Evolutionary conservation across 2,329 filamentous ascomycete genomes (phyloP).

Genomic region (Elsinoe arachidis): DNA sequence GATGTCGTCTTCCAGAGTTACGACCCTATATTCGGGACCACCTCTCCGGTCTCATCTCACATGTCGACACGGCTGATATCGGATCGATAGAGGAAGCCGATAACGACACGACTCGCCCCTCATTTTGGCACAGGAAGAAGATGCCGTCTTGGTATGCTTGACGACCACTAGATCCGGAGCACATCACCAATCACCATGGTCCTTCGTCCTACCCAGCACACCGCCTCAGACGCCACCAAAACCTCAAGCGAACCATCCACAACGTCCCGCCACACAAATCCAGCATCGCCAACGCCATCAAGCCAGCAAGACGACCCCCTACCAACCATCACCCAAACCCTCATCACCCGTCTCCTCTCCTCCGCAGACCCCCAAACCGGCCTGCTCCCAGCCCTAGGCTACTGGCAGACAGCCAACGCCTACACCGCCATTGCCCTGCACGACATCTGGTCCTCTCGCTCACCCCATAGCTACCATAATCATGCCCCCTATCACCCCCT

Average conservation of each 20-base stretch:
- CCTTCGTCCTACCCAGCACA: neutral
- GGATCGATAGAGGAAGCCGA: neutral
- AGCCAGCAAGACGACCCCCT: neutral
- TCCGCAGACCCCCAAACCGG: conserved; percentile 19
- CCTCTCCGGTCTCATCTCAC: neutral
- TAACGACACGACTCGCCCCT: no score
- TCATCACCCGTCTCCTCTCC: conserved; percentile 21
- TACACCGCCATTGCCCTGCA: conserved; percentile 24
- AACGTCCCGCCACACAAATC: neutral
- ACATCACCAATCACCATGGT: no score
- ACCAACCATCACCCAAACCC: conserved; percentile 18
- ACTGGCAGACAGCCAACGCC: conserved; percentile 26
- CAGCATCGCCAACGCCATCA: neutral
- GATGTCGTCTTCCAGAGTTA: neutral
- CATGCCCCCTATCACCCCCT: no score
- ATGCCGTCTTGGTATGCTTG: no score
- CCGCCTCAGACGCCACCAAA: neutral
- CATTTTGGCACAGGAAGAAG: no score
- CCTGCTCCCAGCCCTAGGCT: conserved; percentile 23
- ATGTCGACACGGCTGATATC: neutral
- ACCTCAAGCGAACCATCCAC: neutral
- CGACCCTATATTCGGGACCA: neutral
- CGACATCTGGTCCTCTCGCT: conserved; percentile 18
- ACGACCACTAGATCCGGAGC: no score
- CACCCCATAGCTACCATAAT: no score